Conservation (phyloP, 768 basidiomycete genomes). For the Exsudoporus frostii region DNA sequence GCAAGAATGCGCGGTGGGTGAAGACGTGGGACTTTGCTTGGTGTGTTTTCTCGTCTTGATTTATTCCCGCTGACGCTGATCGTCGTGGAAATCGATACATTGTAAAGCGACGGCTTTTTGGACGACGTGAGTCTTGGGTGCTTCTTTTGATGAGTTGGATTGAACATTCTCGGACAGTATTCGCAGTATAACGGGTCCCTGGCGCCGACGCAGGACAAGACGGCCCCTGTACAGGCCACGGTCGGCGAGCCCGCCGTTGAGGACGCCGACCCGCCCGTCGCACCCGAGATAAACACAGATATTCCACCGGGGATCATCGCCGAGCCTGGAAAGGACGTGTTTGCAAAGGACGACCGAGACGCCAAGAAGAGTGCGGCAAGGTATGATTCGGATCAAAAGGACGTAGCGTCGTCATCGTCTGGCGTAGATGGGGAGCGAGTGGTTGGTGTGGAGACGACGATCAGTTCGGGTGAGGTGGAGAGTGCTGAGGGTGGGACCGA, state of each 20-base stretch:
- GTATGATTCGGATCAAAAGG: constrained; percentile 9
- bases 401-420: background rate
- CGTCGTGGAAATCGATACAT: background rate
- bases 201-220: constrained; percentile 39
- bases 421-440: constrained; percentile 25
- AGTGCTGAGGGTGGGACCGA: background rate
- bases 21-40: constrained; percentile 97
- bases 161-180: constrained; percentile 39
- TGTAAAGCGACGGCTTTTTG: constrained; percentile 61
- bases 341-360: constrained; percentile 50
- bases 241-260: constrained; percentile 53
- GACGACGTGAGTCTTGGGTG: constrained; percentile 50
- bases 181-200: constrained; percentile 45
- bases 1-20: constrained; percentile 75
- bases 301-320: constrained; percentile 50
- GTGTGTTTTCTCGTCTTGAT: constrained; percentile 34
- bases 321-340: constrained; percentile 75
- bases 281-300: constrained; percentile 32
- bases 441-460: constrained; percentile 2
- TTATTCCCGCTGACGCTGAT: background rate
- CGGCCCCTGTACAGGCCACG: constrained; percentile 38
- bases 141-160: background rate
- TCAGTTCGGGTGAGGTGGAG: background rate
- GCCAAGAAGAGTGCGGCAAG: constrained; percentile 39
- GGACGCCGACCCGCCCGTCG: constrained; percentile 24